Percentiles rank a stretch among this genome's conserved stretches.
Evolutionary conservation across 305 asterid species (phyloP).

Genomic region (Petunia hybrid): DNA sequence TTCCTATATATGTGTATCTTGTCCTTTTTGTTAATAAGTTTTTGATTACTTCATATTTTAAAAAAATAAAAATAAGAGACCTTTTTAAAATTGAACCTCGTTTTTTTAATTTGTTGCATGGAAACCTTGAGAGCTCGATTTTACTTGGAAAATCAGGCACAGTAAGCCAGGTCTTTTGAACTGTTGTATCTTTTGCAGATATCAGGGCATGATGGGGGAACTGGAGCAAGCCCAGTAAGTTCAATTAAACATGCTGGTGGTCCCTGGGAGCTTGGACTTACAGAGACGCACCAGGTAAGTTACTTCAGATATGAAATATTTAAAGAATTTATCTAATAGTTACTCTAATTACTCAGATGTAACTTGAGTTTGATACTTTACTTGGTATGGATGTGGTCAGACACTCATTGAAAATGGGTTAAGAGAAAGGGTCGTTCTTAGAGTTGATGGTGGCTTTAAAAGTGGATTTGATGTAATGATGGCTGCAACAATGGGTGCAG

Average conservation of each 20-base stretch:
- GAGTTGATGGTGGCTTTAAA: constrained; percentile 99
- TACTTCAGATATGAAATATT: constrained; percentile 23
- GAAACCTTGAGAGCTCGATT: background rate
- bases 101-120: background rate
- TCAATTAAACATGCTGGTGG: constrained; percentile 99
- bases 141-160: background rate
- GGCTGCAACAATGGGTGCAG: constrained; percentile 99
- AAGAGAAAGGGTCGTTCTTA: constrained; percentile 95
- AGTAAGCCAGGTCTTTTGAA: constrained; percentile 17
- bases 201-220: constrained; percentile 99
- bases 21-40: too few relatives aligned
- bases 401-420: constrained; percentile 91
- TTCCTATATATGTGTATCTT: too few relatives aligned
- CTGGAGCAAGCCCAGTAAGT: constrained; percentile 99
- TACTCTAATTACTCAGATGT: background rate
- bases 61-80: too few relatives aligned
- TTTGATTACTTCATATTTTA: too few relatives aligned
- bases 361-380: background rate
- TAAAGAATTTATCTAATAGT: constrained; percentile 3
- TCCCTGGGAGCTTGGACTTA: constrained; percentile 99
- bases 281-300: constrained; percentile 96
- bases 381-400: constrained; percentile 42
- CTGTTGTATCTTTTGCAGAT: constrained; percentile 57
- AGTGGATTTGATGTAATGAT: constrained; percentile 95
- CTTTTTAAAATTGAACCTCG: too few relatives aligned